Conservation (phyloP, 768 basidiomycete genomes). For the Naganishia onofrii region DNA sequence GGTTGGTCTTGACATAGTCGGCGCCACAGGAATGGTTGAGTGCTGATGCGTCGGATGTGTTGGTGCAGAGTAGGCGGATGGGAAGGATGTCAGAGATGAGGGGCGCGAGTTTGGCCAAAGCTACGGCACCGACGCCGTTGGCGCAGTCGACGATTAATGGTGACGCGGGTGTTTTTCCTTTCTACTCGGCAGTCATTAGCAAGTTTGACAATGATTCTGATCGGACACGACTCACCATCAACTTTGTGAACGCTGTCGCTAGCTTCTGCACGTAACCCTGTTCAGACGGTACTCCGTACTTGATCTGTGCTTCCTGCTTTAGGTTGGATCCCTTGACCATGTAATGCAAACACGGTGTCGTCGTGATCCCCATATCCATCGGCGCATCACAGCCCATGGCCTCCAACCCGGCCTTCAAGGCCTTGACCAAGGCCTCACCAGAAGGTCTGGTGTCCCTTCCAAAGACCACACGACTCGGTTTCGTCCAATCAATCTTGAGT, state of each 20-base stretch:
- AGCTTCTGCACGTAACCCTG: slow-evolving; percentile 83
- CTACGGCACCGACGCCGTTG: slow-evolving; percentile 88
- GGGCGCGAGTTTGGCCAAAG: slow-evolving; percentile 63
- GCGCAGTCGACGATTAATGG: slow-evolving; percentile 89
- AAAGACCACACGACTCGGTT: slow-evolving; percentile 79
- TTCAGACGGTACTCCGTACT: slow-evolving; percentile 74
- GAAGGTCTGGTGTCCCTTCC: slow-evolving; percentile 91
- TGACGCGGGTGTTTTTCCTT: slow-evolving; percentile 53
- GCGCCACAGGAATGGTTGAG: slow-evolving; percentile 89
- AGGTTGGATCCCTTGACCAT: slow-evolving; percentile 87
- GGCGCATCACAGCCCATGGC: slow-evolving; percentile 60
- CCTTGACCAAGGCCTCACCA: slow-evolving; percentile 68
- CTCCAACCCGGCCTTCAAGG: slow-evolving; percentile 77
- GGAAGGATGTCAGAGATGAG: slow-evolving; percentile 60
- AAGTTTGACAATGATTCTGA: background rate
- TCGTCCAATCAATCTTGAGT: slow-evolving; percentile 71
- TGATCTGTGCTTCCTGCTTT: slow-evolving; percentile 65
- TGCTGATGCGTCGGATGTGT: slow-evolving; percentile 63
- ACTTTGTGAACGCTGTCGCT: slow-evolving; percentile 73
- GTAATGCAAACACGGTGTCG: slow-evolving; percentile 94
- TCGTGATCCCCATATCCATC: slow-evolving; percentile 76
- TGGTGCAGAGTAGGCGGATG: slow-evolving; percentile 68
- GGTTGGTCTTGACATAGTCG: slow-evolving; percentile 92
- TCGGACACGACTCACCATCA: slow-evolving; percentile 64
- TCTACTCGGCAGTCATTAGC: slow-evolving; percentile 25